Percentiles rank a stretch among this genome's conserved stretches.
Conservation (phyloP, 2,329 filamentous ascomycete species). For the Apiospora koreana region DNA sequence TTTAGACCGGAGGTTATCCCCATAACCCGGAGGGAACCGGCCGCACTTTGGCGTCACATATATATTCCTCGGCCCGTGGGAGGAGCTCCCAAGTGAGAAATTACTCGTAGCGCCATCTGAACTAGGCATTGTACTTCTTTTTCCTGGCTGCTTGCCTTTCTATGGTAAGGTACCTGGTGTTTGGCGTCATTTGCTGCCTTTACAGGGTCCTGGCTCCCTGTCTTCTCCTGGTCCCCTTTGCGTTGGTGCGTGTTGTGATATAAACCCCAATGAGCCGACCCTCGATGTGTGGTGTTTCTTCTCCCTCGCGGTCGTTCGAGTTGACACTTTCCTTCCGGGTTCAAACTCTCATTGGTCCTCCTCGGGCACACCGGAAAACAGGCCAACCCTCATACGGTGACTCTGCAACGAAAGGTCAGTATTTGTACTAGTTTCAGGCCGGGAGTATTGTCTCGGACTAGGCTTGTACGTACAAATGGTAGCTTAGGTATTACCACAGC, state of each 20-base stretch:
- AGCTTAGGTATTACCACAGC: conserved; percentile 95
- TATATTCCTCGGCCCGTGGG: background rate
- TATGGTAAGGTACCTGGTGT: conserved; percentile 2
- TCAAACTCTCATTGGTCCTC: conserved; percentile 37
- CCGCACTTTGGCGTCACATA: background rate
- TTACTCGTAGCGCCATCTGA: background rate
- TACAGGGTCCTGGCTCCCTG: background rate
- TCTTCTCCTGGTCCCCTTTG: background rate
- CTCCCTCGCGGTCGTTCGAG: background rate
- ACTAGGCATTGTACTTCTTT: background rate
- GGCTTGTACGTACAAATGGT: conserved; percentile 72
- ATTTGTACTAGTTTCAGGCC: background rate
- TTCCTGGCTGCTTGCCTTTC: conserved; percentile 7
- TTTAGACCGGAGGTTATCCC: background rate
- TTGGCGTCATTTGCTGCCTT: conserved; percentile 5
- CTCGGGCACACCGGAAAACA: conserved; percentile 71
- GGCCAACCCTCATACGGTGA: conserved; percentile 74
- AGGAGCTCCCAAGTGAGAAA: background rate
- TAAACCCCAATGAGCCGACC: conserved; percentile 3
- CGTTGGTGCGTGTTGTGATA: background rate
- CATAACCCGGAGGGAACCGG: background rate
- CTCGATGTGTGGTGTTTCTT: background rate
- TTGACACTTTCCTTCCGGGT: background rate
- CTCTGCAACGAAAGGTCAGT: conserved; percentile 53
- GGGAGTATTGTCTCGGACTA: background rate